Base-by-base conservation (phyloP, 768 basidiomycete species). In the Hygrocybe coccinea region DNA sequence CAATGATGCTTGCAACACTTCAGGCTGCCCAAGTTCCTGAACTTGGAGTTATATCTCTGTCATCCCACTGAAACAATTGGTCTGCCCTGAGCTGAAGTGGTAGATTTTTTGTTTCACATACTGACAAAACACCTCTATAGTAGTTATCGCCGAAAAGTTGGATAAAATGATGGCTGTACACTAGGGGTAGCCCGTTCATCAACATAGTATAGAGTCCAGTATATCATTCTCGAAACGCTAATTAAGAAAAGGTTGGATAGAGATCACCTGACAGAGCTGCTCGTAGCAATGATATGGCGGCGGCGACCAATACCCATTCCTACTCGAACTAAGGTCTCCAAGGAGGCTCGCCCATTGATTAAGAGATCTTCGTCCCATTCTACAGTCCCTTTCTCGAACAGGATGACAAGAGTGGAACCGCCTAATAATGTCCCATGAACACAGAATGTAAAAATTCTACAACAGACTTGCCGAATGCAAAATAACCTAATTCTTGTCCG, bases 281-380 rank as follows among this genome's bases (percentile, higher is more conserved):
- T 29, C 29, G 29, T 2, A 14, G 47, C 21, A 4, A 6, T 2
- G n/a, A 48, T 14, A 3, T 34, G 25, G 5, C 48, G 57, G n/a
- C 70, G 65, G 3, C 37, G 65, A 1, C 94, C 93, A 61, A 97
- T 80, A 14, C 91, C 87, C 85, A 86, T 90, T 9, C 91, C 91
- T 48, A 90, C 89, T 33, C 89, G 84, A 7, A 95, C 91, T 22
- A 94, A 80, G 0, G 92, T 95, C 73, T 95, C 92, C 21, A 98
- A 76, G n/a, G 85, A 83, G 2, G 90, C 89, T 29, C 77, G 74
- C n/a, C 89, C 86, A 67, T 97, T 97, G 54, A 87, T 76, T 33
- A 93, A 61, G 15, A 97, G 69, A 69, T 97, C 95, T 60, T 94
- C 89, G 62, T 98, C 95, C 88, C 93, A 99, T 64, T 86, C 77